A percentile compares a stretch with the other conserved stretches of the same genome.
Conservation (phyloP, 371 early-diverging fungal genomes). For the Choanephora cucurbitarum region DNA sequence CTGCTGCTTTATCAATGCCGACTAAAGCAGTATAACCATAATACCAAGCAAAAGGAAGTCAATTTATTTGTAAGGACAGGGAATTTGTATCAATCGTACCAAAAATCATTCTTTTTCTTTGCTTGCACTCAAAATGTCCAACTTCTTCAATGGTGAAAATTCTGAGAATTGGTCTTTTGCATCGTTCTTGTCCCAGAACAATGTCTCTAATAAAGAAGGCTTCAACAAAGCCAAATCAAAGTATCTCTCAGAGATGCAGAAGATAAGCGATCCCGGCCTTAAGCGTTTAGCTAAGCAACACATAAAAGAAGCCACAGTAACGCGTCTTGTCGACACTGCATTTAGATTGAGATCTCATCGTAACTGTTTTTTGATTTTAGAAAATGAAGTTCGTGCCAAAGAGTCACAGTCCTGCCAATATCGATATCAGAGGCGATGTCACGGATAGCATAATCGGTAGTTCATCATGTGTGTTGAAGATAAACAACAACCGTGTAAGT, state of each 20-base stretch:
- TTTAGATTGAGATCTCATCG: too few relatives aligned
- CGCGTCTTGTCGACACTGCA: not conserved
- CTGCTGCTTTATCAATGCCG: too few relatives aligned
- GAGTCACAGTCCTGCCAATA: not conserved
- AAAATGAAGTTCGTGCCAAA: slow-evolving; percentile 1
- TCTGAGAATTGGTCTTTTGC: slow-evolving; percentile 1
- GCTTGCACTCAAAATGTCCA: too few relatives aligned
- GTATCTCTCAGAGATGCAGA: slow-evolving; percentile 1
- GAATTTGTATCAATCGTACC: too few relatives aligned
- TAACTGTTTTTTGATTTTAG: too few relatives aligned
- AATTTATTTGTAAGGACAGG: too few relatives aligned
- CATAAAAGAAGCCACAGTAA: slow-evolving; percentile 9
- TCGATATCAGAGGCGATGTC: slow-evolving; percentile 6
- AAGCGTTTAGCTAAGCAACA: not conserved
- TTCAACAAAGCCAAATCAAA: slow-evolving; percentile 1
- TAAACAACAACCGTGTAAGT: slow-evolving; percentile 4
- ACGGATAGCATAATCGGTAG: slow-evolving; percentile 2
- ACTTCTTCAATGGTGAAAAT: slow-evolving; percentile 6
- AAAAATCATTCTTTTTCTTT: too few relatives aligned
- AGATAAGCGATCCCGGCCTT: not conserved
- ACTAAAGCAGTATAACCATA: too few relatives aligned
- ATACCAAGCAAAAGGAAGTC: too few relatives aligned
- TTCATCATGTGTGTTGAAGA: not conserved
- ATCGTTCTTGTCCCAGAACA: not conserved
- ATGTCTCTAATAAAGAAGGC: not conserved